phyloP scores from a whole-genome alignment of 148 eudicot species.

The Vaccinium corymbosum region DNA sequence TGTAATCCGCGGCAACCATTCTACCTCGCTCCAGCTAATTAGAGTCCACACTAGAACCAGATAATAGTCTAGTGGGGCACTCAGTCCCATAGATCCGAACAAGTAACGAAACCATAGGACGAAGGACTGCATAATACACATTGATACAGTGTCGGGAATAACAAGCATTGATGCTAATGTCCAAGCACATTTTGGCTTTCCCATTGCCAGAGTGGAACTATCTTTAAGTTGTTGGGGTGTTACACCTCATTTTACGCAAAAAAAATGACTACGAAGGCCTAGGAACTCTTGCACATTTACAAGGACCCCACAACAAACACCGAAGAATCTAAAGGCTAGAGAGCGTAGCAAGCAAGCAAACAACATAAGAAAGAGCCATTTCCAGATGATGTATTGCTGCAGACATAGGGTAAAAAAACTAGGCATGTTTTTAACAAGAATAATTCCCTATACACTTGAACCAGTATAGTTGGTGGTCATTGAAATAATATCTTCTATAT shows the following conservation, averaged over 20 bases:
- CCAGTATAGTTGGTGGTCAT: not conserved
- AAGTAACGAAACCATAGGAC: not conserved
- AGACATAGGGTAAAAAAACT: not conserved
- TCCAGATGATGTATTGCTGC: not conserved
- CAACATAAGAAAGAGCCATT: not conserved
- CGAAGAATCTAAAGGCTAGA: not conserved
- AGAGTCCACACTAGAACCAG: not conserved
- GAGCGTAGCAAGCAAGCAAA: not conserved
- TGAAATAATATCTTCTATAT: not conserved
- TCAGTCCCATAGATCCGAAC: not conserved
- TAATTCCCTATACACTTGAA: not conserved
- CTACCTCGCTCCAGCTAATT: not conserved
- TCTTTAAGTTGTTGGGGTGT: not conserved
- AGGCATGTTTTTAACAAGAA: not conserved
- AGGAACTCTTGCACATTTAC: not conserved
- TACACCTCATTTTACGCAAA: not conserved
- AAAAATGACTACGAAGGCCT: not conserved
- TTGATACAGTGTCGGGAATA: not conserved
- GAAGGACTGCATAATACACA: not conserved
- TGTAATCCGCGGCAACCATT: not conserved
- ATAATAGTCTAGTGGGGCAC: not conserved
- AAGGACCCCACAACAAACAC: not conserved
- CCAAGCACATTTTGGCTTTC: not conserved
- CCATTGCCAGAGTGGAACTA: not conserved
- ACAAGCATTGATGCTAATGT: not conserved